phyloP scores from a whole-genome alignment of 2,329 filamentous ascomycete genomes.

The Dichotomopilus funicola region DNA sequence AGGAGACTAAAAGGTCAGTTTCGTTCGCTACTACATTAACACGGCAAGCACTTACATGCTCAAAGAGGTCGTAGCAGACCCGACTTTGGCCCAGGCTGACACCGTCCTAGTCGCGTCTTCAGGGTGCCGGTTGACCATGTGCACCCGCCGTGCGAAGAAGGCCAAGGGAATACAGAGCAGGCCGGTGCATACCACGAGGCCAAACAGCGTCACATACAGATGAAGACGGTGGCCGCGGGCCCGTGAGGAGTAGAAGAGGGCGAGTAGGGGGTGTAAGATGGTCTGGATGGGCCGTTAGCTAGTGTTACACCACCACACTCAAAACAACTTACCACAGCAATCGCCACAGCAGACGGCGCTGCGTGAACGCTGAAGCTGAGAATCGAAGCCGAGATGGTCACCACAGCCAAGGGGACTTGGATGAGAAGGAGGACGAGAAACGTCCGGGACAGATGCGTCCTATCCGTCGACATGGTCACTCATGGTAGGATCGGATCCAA shows the following conservation, averaged over 20 bases:
- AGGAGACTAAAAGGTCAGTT: conserved; percentile 15
- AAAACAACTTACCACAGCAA: conserved; percentile 17
- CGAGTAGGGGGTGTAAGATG: conserved; percentile 19
- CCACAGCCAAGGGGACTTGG: conserved; percentile 18
- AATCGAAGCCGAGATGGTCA: conserved; percentile 21
- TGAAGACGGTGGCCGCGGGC: conserved; percentile 10
- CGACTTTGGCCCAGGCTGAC: conserved; percentile 19
- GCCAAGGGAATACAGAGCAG: conserved; percentile 18
- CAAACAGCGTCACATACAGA: conserved; percentile 10
- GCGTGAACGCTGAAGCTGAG: conserved; percentile 16
- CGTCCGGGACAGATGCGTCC: not conserved
- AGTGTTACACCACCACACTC: not conserved
- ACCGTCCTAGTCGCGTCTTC: not conserved
- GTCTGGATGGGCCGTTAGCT: conserved; percentile 11
- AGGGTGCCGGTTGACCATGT: not conserved
- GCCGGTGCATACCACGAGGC: conserved; percentile 12
- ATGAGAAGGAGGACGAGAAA: conserved; percentile 20
- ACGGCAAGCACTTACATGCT: conserved; percentile 14
- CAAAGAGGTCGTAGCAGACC: conserved; percentile 15
- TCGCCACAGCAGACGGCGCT: conserved; percentile 19
- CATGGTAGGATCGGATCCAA: not conserved
- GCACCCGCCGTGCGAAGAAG: conserved; percentile 15
- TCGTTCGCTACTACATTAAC: not conserved
- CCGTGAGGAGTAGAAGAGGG: conserved; percentile 17
- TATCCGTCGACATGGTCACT: not conserved